Evolutionary conservation across 257 asterid genomes (phyloP).

Genomic region (Penstemon barbatus): DNA sequence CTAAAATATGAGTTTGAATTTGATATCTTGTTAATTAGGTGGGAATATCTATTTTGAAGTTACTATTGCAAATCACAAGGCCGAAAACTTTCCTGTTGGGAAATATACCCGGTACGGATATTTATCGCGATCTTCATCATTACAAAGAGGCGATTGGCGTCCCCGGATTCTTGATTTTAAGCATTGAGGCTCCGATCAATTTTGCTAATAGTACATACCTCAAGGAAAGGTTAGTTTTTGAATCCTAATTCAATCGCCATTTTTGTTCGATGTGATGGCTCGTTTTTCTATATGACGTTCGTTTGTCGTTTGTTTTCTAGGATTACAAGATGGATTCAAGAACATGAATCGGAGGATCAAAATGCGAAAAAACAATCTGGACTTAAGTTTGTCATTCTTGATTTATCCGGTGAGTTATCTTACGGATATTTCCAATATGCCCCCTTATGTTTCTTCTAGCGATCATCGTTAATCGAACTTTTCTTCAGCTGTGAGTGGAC

Average conservation of each 20-base stretch:
- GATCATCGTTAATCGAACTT: neutral
- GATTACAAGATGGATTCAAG: slow-evolving; percentile 82
- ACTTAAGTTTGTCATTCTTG: slow-evolving; percentile 65
- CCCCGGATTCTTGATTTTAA: slow-evolving; percentile 64
- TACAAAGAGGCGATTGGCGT: slow-evolving; percentile 63
- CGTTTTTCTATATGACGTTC: neutral
- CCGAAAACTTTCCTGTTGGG: slow-evolving; percentile 78
- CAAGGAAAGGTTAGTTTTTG: slow-evolving; percentile 63
- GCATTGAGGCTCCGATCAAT: slow-evolving; percentile 84
- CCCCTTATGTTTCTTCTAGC: neutral
- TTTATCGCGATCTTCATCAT: slow-evolving; percentile 70
- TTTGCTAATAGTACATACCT: slow-evolving; percentile 81
- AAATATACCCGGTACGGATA: slow-evolving; percentile 69
- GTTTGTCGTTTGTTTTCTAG: slow-evolving; percentile 30
- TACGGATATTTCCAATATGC: too few species aligned
- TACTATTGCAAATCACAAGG: slow-evolving; percentile 75
- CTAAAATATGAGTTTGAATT: too few species aligned
- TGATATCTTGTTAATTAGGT: slow-evolving; percentile 41
- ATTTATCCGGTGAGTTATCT: slow-evolving; percentile 62
- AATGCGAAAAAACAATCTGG: slow-evolving; percentile 35
- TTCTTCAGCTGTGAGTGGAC: slow-evolving; percentile 67
- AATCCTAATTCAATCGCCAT: neutral
- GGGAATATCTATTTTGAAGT: slow-evolving; percentile 71
- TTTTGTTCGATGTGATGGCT: neutral
- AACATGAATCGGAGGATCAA: slow-evolving; percentile 45